These are phyloP conservation scores for Colletotrichum tamarilloi DNA, from an alignment of 2,329 filamentous ascomycete species.

Conservation along the genomic window DNA sequence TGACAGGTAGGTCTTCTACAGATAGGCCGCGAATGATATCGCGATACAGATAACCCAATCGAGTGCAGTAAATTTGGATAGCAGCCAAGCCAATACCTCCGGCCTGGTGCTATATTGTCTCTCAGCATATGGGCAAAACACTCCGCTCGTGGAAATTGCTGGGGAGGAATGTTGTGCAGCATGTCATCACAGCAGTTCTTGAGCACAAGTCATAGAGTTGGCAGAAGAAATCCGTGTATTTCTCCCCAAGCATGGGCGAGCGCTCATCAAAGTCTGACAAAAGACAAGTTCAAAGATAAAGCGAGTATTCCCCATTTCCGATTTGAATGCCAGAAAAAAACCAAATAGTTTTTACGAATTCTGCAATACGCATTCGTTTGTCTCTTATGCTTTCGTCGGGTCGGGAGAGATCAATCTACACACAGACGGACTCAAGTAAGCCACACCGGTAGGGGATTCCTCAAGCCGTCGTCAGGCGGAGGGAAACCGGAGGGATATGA, in stretches of 20 bases:
- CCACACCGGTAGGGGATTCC: not conserved
- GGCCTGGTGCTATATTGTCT: no score
- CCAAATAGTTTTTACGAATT: constrained; percentile 31
- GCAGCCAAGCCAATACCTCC: no score
- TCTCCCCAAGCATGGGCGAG: not conserved
- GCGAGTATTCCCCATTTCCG: constrained; percentile 29
- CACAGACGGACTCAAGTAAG: not conserved
- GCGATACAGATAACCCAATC: no score
- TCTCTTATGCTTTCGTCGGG: constrained; percentile 27
- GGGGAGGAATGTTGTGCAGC: not conserved
- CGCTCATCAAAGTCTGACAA: constrained; percentile 15
- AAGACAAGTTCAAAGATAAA: constrained; percentile 5
- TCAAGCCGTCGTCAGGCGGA: constrained; percentile 9
- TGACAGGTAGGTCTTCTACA: no score
- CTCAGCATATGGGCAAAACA: no score
- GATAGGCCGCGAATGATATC: no score
- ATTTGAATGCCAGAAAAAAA: constrained; percentile 33
- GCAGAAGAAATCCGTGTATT: constrained; percentile 17
- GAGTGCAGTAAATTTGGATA: no score
- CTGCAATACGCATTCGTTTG: constrained; percentile 34
- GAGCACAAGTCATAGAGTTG: not conserved
- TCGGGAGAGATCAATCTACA: constrained; percentile 1
- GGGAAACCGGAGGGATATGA: constrained; percentile 1
- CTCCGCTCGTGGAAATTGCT: no score
- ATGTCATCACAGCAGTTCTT: not conserved